Evolutionary conservation across 192 early-diverging fungal genomes (phyloP), one percentile per base, ranked within the genome.

Genomic region (Backusella tuberculispora): DNA sequence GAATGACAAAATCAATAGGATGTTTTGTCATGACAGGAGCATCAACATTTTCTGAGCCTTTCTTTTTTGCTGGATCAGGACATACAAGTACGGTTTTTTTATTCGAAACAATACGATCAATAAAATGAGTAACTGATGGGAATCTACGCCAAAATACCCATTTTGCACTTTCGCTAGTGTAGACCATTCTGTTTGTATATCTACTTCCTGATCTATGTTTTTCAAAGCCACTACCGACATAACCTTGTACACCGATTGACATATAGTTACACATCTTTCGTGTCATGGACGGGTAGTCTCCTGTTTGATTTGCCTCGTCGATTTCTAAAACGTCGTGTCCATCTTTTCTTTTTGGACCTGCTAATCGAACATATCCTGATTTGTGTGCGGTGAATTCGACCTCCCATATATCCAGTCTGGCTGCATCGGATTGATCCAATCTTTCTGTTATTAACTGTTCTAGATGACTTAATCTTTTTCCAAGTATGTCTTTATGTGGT

Each of bases 221-320:
- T 76, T 93, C 92, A 74, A 93, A 93, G 8, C 87, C 88, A 71
- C 83, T 84, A 17, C 92, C 92, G n/a, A 93, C 90, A 74, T 80
- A 85, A 0, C 88, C 92, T 74, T 93, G 92, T 48, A 93, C 87
- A 53, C 92, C 92, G 48, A 93, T 76, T 26, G 90, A 90, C 76
- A 92, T 87, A 74, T 92, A 90, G 80, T 91, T 90, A 53, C 86
- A 90, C 87, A 93, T 91, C 63, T 88, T 86, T 24, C 80, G 81
- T 69, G 86, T 75, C 37, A 79, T 44, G 4, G 47, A 26, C 6
- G 63, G 71, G 15, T 37, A 42, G 6, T 45, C 47, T 24, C 63
- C 53, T 14, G 68, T 10, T 37, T 66, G 13, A 6, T 40, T 4
- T 4, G 38, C 8, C 6, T 69, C 66, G 29, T 76, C 24, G n/a